These are phyloP conservation scores for Nannochloropsis salina DNA, from an alignment of 108 stramenopile genomes.

Conservation along the genomic window DNA sequence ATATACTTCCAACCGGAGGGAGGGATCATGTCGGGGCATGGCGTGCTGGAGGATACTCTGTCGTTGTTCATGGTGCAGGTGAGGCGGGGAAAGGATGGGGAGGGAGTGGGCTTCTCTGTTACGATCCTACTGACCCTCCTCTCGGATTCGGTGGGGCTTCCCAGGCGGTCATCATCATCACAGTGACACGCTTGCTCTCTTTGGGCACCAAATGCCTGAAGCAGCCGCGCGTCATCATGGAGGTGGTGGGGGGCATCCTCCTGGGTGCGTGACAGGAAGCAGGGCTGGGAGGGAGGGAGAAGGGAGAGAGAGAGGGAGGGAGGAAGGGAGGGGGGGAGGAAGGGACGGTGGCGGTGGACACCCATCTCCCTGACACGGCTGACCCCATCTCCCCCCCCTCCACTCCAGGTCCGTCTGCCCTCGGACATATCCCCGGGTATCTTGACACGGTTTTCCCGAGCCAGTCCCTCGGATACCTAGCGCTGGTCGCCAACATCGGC, in stretches of 20 bases:
- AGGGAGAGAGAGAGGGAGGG: neutral
- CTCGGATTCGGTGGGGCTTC: neutral
- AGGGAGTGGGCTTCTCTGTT: neutral
- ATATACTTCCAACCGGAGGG: conserved; percentile 19
- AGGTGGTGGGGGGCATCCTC: conserved; percentile 36
- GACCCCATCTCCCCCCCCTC: neutral
- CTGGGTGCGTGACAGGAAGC: neutral
- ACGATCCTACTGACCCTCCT: neutral
- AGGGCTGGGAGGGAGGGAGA: neutral
- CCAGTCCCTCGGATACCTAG: conserved; percentile 21
- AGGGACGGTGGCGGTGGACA: too few relatives aligned
- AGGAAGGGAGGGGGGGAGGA: neutral
- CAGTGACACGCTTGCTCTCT: conserved; percentile 20
- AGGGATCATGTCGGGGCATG: neutral
- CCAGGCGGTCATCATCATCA: conserved; percentile 27
- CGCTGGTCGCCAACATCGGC: conserved; percentile 32
- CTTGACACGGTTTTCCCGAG: conserved; percentile 24
- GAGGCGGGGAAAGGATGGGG: neutral
- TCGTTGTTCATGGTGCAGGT: conserved; percentile 11
- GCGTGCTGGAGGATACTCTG: neutral
- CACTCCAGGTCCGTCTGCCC: conserved; percentile 26
- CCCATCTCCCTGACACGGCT: neutral
- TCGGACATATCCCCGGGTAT: conserved; percentile 20
- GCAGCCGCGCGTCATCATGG: conserved; percentile 38
- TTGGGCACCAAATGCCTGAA: conserved; percentile 8